A percentile compares a stretch with the other conserved stretches of the same genome.
phyloP scores from a whole-genome alignment of 805 yeast species.

The Candida sphagnicola region DNA sequence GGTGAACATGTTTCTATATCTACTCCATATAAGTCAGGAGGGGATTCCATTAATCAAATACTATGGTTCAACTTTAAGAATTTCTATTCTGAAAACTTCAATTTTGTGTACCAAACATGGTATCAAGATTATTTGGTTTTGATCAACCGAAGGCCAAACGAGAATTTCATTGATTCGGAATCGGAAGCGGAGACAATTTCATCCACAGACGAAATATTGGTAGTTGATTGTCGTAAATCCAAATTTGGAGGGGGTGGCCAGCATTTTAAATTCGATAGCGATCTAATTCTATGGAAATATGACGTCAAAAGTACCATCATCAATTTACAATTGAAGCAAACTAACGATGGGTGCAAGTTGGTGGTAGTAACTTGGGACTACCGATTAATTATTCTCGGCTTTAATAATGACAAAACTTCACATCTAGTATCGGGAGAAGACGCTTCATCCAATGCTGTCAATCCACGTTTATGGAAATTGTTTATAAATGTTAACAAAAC shows the following conservation, averaged over 20 bases:
- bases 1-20: conserved; percentile 26
- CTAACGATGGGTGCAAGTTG: conserved; percentile 10
- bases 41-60: conserved; percentile 25
- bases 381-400: conserved; percentile 24
- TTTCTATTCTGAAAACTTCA: conserved; percentile 27
- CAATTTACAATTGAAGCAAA: conserved; percentile 11
- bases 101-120: conserved; percentile 34
- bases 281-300: conserved; percentile 36
- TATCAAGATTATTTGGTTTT: conserved; percentile 29
- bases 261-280: conserved; percentile 31
- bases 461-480: conserved; percentile 18
- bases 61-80: conserved; percentile 38
- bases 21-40: conserved; percentile 21
- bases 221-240: conserved; percentile 26
- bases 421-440: conserved; percentile 1
- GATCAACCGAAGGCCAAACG: conserved; percentile 23
- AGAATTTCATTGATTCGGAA: conserved; percentile 12
- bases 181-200: conserved; percentile 1
- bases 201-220: conserved; percentile 29
- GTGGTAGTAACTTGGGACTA: conserved; percentile 27
- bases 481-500: conserved; percentile 27
- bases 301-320: conserved; percentile 23
- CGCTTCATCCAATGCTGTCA: neutral
- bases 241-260: conserved; percentile 31
- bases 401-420: conserved; percentile 6